Evolutionary conservation across 345 rosid genomes (phyloP).

Genomic region (Bruguiera gymnorhiza): DNA sequence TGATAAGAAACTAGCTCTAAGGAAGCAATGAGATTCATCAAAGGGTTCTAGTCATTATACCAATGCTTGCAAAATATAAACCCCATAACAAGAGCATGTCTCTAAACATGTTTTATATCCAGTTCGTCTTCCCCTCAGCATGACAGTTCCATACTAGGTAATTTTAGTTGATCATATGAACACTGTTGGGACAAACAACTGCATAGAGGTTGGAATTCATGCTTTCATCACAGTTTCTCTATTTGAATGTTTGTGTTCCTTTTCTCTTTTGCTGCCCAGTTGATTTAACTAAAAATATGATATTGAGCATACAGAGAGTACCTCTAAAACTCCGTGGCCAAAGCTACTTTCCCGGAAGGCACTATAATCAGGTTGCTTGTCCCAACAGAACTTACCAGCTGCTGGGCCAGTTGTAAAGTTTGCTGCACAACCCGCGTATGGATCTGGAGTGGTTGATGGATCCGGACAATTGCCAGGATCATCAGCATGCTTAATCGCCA

Average conservation of each 20-base stretch:
- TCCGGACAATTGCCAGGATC: conserved; percentile 84
- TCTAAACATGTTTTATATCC: too few species aligned
- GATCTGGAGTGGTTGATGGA: conserved; percentile 51
- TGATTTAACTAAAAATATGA: neutral
- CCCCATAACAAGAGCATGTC: too few species aligned
- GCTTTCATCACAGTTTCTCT: neutral
- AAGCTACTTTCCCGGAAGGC: conserved; percentile 91
- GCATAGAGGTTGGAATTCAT: neutral
- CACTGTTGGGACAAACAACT: too few species aligned
- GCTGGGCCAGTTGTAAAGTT: conserved; percentile 76
- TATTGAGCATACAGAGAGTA: conserved; percentile 13
- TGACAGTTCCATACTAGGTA: too few species aligned
- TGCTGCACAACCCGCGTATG: conserved; percentile 52
- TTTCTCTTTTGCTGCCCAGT: neutral
- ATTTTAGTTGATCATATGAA: too few species aligned
- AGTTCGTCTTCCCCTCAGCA: too few species aligned
- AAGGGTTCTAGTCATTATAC: too few species aligned
- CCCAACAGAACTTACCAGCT: conserved; percentile 82
- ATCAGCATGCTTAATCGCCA: conserved; percentile 70
- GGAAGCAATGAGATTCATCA: too few species aligned
- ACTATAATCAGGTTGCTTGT: conserved; percentile 80
- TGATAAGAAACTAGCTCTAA: too few species aligned
- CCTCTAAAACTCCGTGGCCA: conserved; percentile 96
- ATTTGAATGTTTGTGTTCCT: neutral
- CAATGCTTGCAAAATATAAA: too few species aligned